Base-by-base conservation (phyloP, 345 rosid genomes). In the Gossypium raimondii region DNA sequence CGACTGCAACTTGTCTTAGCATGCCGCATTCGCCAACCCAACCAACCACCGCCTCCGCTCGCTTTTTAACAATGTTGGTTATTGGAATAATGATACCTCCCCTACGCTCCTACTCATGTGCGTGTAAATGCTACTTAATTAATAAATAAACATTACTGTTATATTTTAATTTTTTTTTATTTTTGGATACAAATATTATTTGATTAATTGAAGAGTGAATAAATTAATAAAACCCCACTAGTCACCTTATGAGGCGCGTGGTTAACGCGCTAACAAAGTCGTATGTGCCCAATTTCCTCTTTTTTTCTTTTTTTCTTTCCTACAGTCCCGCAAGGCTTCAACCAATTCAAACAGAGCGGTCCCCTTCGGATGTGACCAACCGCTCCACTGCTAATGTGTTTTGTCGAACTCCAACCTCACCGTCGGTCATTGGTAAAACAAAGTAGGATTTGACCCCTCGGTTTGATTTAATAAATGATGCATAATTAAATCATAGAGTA, bases 321-420 rank as follows among this genome's bases (percentile, higher is more conserved):
- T 7, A 27, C 45, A 1, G 41, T 34, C 13, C 29, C 0, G 8
- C 41, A 45, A 10, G 12, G 50, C 11, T 18, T 7, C 45, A 70
- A 44, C 66, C 52, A 65, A 45, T 63, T 45, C 70, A 67, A 27
- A 56, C 11, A 47, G 27, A 68, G 73, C 72, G 81, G 84, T 81
- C 82, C 82, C 82, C 75, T 64, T 63, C 62, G 9, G 78, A 79
- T 72, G 78, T 77, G 86, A 77, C 82, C 81, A 72, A 72, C 84
- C n/a, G 77, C 72, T 78, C 75, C 84, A 66, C 81, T 60, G 66
- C 70, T 67, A 9, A 22, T 67, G 71, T 47, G 45, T 18, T 55
- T n/a, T 18, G 24, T 55, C 24, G 11, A 55, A 9, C 59, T 55
- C 24, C 2, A 18, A 18, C 59, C 22, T 45, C n/a, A 9, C 59